Evolutionary conservation across 2,329 filamentous ascomycete species (phyloP), one percentile per base, ranked within the genome.

Genomic region (Waltergamsia citrina): DNA sequence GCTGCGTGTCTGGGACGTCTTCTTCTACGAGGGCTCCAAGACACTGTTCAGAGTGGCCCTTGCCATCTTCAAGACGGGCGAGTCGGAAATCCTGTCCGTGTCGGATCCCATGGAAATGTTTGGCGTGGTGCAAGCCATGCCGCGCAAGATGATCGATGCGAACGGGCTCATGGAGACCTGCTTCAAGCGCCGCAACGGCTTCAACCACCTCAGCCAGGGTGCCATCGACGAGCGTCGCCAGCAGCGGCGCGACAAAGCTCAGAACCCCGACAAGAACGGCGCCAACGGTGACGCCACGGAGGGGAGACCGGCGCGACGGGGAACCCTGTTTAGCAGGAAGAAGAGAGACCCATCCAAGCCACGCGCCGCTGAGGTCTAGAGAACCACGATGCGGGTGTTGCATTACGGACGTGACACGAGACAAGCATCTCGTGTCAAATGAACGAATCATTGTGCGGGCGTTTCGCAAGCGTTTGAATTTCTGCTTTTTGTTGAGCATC

Each of bases 1-100:
- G 0, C 71, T 95, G 14, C 81, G 90, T 7, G 85, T 95, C 2
- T 96, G 90, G 90, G 90, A 96, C 47, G 77, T 86, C 2, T 88
- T 96, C 52, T 94, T 95, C 55, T 94, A 93, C 56, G 90, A 96
- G 57, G 90, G 90, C 4, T 87, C 83, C 32, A 93, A 92, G 55
- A 94, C 87, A 1, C 73, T 96, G 6, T 96, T 95, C 63, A 84
- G 88, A 31, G 85, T 94, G 38, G 86, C 90, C 0, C 65, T 96
- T 27, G 81, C 86, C 21, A 83, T 95, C 40, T 94, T 96, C 71
- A 94, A 94, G 58, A 67, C 82, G 2, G 86, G 85, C 42, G 87
- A 95, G 59, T 53, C 63, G 6, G 81, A 92, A 45, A 92, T 96
- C 48, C 76, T 80, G 46, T 74, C 74, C 7, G 80, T 94, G 9